These are phyloP conservation scores for Coniochaeta sp. DNA, from an alignment of 2,329 filamentous ascomycete genomes.

Conservation along the genomic window DNA sequence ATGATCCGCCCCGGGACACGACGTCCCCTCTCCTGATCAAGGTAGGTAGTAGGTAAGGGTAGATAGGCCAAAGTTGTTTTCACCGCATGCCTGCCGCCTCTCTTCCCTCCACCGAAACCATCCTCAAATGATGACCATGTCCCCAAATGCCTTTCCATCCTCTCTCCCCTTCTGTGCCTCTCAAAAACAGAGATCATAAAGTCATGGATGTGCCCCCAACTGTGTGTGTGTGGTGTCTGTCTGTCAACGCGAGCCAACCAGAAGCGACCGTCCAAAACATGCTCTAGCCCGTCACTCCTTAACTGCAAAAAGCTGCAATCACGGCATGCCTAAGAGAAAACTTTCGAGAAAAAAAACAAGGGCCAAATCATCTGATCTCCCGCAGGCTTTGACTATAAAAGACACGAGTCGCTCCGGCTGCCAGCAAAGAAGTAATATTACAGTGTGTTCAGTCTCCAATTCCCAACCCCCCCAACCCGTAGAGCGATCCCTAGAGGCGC, in stretches of 20 bases:
- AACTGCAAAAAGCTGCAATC: neutral
- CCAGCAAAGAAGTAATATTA: neutral
- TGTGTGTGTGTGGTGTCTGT: neutral
- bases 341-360: too few relatives aligned
- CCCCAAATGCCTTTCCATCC: neutral
- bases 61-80: too few relatives aligned
- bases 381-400: neutral
- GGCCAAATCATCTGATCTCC: neutral
- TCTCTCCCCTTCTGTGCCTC: neutral
- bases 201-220: neutral
- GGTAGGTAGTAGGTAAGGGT: too few relatives aligned
- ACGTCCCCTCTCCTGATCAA: neutral
- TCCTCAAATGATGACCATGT: neutral
- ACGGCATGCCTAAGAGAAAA: neutral
- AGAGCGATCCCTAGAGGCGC: neutral
- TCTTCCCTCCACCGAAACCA: neutral
- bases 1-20: too few relatives aligned
- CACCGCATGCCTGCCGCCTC: neutral
- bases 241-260: neutral
- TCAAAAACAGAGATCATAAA: neutral
- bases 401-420: neutral
- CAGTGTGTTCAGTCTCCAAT: too few relatives aligned
- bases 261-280: conserved; percentile 1
- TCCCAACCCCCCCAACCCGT: neutral
- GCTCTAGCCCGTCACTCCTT: neutral